These are phyloP conservation scores for Hymenoscyphus albidus DNA, from an alignment of 2,329 filamentous ascomycete genomes.

Conservation along the genomic window DNA sequence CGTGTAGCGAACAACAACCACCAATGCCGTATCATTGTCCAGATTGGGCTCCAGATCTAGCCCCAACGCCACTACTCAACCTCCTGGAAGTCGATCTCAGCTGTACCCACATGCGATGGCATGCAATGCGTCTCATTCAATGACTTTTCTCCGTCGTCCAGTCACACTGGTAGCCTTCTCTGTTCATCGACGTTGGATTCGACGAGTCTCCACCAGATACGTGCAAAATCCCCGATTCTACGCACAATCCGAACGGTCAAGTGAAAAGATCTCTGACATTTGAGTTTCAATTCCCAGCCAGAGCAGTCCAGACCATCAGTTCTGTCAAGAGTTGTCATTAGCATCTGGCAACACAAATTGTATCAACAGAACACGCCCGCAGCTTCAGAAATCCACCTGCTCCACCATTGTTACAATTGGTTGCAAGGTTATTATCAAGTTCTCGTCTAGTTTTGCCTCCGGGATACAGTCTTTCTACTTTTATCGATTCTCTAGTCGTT, in stretches of 20 bases:
- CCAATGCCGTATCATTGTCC: neutral
- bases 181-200: neutral
- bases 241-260: neutral
- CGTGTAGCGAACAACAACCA: conserved; percentile 5
- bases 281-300: neutral
- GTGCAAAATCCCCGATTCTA: neutral
- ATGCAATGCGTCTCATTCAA: neutral
- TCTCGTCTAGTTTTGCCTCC: neutral
- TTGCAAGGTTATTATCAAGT: neutral
- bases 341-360: neutral
- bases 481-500: neutral
- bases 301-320: neutral
- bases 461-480: neutral
- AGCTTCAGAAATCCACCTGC: neutral
- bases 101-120: neutral
- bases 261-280: neutral
- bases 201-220: neutral
- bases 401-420: neutral
- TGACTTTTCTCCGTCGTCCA: neutral
- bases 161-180: conserved; percentile 2
- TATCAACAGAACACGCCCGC: neutral
- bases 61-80: neutral
- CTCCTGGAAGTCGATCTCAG: neutral
- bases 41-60: neutral
- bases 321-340: neutral